phyloP scores from a whole-genome alignment of 2,329 filamentous ascomycete species.

The Mollisiaceae sp. region DNA sequence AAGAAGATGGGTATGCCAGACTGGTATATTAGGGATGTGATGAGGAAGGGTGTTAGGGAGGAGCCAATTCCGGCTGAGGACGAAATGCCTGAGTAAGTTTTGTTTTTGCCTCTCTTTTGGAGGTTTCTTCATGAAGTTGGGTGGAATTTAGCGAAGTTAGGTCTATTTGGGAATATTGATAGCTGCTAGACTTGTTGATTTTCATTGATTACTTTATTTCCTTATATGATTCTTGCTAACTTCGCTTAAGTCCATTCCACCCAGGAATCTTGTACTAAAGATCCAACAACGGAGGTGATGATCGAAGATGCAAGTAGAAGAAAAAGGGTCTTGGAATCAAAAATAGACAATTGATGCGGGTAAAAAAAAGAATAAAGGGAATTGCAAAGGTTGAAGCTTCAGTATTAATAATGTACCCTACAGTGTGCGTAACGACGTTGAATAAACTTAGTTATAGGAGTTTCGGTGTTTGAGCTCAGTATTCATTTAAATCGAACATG shows the following conservation, averaged over 20 bases:
- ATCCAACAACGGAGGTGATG: not conserved
- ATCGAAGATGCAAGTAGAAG: not conserved
- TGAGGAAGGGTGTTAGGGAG: slow-evolving; percentile 23
- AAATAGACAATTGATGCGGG: not conserved
- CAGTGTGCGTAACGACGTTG: not conserved
- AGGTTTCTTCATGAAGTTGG: not conserved
- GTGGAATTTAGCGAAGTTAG: not conserved
- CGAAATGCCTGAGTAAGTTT: slow-evolving; percentile 10
- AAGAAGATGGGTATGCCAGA: slow-evolving; percentile 57
- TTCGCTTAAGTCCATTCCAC: not conserved
- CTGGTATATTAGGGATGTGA: slow-evolving; percentile 48
- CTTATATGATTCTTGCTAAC: slow-evolving; percentile 1
- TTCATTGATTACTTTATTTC: not conserved
- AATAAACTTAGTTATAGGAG: no score
- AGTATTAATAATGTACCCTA: not conserved
- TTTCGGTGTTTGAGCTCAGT: no score
- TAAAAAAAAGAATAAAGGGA: not conserved
- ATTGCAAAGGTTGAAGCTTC: not conserved
- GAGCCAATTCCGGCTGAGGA: slow-evolving; percentile 16
- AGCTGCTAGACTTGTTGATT: not conserved
- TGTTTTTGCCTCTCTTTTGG: not conserved
- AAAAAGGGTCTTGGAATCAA: not conserved
- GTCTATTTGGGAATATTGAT: not conserved
- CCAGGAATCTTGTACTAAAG: slow-evolving; percentile 5
- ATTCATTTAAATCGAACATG: no score